Evolutionary conservation across 176 grass and related monocot species (phyloP), one percentile per base, ranked within the genome.

Genomic region (Metroxylon sagu): DNA sequence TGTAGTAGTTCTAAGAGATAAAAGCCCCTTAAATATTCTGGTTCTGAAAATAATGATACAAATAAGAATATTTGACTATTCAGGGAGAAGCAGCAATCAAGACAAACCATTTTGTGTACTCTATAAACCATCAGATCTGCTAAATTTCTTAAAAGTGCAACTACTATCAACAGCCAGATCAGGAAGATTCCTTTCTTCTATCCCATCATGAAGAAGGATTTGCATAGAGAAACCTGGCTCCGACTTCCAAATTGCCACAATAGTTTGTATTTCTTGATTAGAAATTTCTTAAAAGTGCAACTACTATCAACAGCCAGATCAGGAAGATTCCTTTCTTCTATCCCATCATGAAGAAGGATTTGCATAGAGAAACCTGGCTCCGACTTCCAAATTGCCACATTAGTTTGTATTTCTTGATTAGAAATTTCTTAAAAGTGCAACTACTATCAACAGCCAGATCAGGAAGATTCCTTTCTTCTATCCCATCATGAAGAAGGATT

Each of bases 201-300:
- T 25, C 39, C 52, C 62, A 53, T 31, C 4, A 14, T 80, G 83
- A 29, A 69, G 78, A 50, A 97, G 76, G 50, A 97, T 83, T 50
- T 62, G 67, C 17, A 91, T 26, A 51, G 23, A 76, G 10, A 72
- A 26, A 28, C 62, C 68, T 6, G 66, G 78, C 21, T 91, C 76
- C 66, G 26, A 26, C 70, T 80, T 15, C 76, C 51, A 21, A 71
- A 70, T 57, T 91, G 76, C 78, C 92, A 97, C 51, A 80, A 70
- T 26, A 97, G 87, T 50, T 81, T 81, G 73, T 82, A 97, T 12
- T 28, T 85, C n/a, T n/a, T n/a, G n/a, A n/a, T n/a, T n/a, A n/a
- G n/a, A 49, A 69, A 64, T 60, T 75, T 69, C 43, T 50, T 48
- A 16, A 60, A 23, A 53, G 26, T 54, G 14, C 50, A 53, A 10